Evolutionary conservation across 192 early-diverging fungal genomes (phyloP).

Genomic region (Oehlia diaphana): DNA sequence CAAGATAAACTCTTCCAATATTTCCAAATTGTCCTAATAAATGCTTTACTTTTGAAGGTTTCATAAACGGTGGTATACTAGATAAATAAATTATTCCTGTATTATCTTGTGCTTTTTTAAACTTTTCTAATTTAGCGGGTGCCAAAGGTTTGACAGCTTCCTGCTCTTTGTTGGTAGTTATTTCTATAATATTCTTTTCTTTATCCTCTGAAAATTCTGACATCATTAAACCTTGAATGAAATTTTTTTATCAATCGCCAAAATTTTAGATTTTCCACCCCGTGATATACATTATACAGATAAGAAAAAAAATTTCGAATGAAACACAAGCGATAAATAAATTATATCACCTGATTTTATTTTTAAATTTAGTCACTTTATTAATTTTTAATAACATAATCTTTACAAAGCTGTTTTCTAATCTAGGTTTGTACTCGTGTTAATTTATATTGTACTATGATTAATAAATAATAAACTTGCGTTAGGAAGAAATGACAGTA

Average conservation of each 20-base stretch:
- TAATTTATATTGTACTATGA: not conserved
- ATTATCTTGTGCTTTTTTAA: conserved; percentile 65
- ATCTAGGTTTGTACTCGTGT: too few species aligned
- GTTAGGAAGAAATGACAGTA: not conserved
- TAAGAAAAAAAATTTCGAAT: too few species aligned
- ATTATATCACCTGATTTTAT: too few species aligned
- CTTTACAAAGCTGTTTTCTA: too few species aligned
- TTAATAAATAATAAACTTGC: not conserved
- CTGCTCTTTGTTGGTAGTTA: not conserved
- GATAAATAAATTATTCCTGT: conserved; percentile 93
- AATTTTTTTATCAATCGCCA: not conserved
- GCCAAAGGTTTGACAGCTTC: conserved; percentile 61
- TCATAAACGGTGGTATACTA: conserved; percentile 92
- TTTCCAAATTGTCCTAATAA: conserved; percentile 73
- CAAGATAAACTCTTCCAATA: conserved; percentile 83
- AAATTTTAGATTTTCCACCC: too few species aligned
- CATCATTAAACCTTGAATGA: not conserved
- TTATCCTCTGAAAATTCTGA: not conserved
- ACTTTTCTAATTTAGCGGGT: conserved; percentile 56
- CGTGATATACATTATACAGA: too few species aligned
- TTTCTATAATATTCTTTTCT: not conserved
- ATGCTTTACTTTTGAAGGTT: conserved; percentile 74
- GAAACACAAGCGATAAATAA: too few species aligned
- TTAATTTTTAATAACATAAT: too few species aligned
- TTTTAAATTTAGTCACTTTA: too few species aligned